These are phyloP conservation scores for Leccinum truebloodii DNA, from an alignment of 768 basidiomycete genomes.

Conservation along the genomic window DNA sequence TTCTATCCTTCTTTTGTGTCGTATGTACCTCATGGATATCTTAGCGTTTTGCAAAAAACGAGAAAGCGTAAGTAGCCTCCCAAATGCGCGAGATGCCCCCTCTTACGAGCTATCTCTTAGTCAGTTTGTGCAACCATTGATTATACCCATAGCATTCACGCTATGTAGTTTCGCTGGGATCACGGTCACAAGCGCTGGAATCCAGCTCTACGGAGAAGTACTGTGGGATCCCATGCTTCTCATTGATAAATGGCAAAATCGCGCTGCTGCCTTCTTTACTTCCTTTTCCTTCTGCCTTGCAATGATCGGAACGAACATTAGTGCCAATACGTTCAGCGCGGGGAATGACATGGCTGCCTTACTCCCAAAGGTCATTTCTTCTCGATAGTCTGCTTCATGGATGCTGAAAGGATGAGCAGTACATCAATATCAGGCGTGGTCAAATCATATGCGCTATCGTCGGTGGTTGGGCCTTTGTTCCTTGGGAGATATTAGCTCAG, in stretches of 20 bases:
- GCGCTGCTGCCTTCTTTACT: conserved; percentile 83
- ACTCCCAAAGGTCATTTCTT: conserved; percentile 46
- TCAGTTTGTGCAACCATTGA: conserved; percentile 70
- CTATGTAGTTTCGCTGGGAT: conserved; percentile 78
- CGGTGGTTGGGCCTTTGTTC: conserved; percentile 78
- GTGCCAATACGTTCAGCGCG: conserved; percentile 73
- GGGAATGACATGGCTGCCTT: conserved; percentile 86
- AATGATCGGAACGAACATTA: conserved; percentile 72
- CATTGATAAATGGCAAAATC: conserved; percentile 81
- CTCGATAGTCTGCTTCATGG: not conserved
- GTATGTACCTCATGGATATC: conserved; percentile 3
- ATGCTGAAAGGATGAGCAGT: conserved; percentile 20
- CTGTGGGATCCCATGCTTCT: conserved; percentile 78
- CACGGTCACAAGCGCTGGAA: conserved; percentile 75
- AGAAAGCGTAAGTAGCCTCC: conserved; percentile 50
- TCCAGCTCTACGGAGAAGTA: conserved; percentile 65
- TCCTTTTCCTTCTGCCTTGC: conserved; percentile 72
- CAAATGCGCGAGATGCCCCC: not conserved
- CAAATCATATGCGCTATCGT: conserved; percentile 31
- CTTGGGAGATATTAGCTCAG: conserved; percentile 78
- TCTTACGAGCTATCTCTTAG: conserved; percentile 33
- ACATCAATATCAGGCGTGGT: conserved; percentile 32
- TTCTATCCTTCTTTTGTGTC: not conserved
- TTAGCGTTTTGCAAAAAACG: conserved; percentile 72
- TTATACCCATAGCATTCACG: conserved; percentile 82